Evolutionary conservation across 1,284 basidiomycete genomes (phyloP).

Genomic region (Tilletia indica): DNA sequence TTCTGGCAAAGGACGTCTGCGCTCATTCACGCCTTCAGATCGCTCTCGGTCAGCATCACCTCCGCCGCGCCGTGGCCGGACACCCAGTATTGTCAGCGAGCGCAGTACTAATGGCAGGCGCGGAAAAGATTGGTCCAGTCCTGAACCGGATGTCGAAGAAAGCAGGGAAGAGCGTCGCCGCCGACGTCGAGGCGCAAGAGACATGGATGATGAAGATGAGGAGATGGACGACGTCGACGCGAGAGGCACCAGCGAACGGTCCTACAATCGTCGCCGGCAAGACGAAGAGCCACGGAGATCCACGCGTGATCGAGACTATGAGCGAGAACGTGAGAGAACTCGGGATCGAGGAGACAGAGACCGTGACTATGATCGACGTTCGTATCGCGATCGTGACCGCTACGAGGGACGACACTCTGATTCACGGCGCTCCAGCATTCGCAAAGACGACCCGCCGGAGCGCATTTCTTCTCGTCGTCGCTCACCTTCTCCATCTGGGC

Average conservation of each 20-base stretch:
- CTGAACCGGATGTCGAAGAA: slow-evolving; percentile 4
- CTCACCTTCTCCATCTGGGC: slow-evolving; percentile 16
- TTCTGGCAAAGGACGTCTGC: background rate
- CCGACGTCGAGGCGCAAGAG: slow-evolving; percentile 3
- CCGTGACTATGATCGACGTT: background rate
- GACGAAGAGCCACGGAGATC: slow-evolving; percentile 40
- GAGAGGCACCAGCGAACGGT: background rate
- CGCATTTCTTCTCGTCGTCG: background rate
- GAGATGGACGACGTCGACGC: slow-evolving; percentile 2
- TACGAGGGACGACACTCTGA: background rate
- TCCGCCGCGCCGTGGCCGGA: slow-evolving; percentile 1
- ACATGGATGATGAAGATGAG: slow-evolving; percentile 10
- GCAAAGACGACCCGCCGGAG: background rate
- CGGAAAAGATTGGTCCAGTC: background rate
- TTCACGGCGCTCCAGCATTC: slow-evolving; percentile 17
- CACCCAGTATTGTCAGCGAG: background rate
- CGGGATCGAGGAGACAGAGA: background rate
- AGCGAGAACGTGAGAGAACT: slow-evolving; percentile 4
- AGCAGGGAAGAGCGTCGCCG: slow-evolving; percentile 1
- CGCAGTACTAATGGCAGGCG: background rate
- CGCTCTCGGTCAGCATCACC: background rate
- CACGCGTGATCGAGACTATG: slow-evolving; percentile 29
- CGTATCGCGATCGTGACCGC: background rate
- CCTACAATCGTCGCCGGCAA: slow-evolving; percentile 8
- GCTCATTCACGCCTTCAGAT: slow-evolving; percentile 14